Conservation (phyloP, 2,329 filamentous ascomycete species). For the Aspergillus ochraceus region DNA sequence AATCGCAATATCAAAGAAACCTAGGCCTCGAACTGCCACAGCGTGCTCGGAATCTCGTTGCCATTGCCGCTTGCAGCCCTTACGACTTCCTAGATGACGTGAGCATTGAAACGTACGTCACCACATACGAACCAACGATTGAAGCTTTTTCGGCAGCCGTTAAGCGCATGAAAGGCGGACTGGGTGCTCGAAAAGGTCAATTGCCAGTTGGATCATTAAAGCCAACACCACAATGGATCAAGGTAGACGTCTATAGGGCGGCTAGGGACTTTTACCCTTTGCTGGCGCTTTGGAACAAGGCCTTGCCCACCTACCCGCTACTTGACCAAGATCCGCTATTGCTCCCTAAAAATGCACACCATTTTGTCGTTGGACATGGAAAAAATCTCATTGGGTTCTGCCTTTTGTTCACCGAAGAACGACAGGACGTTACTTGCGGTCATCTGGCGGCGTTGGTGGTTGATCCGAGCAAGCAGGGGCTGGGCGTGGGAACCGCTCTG, state of each 20-base stretch:
- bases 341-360: conserved; percentile 25
- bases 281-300: conserved; percentile 33
- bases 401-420: conserved; percentile 32
- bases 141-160: conserved; percentile 44
- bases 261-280: conserved; percentile 31
- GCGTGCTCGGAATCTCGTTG: conserved; percentile 33
- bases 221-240: conserved; percentile 12
- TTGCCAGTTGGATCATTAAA: conserved; percentile 36
- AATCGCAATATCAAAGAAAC: conserved; percentile 37
- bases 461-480: conserved; percentile 31
- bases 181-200: conserved; percentile 25
- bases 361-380: conserved; percentile 35
- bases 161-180: conserved; percentile 40
- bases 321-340: conserved; percentile 33
- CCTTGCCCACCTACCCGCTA: conserved; percentile 40
- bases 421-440: conserved; percentile 24
- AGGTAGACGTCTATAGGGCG: conserved; percentile 19
- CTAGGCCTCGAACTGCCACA: conserved; percentile 35
- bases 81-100: conserved; percentile 45
- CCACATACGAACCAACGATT: conserved; percentile 46
- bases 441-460: conserved; percentile 42
- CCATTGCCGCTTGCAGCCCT: conserved; percentile 44
- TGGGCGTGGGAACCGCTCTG: conserved; percentile 42
- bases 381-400: conserved; percentile 39
- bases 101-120: conserved; percentile 42